Base-by-base conservation (phyloP, 1,284 basidiomycete genomes). In the Puccinia novopanici region DNA sequence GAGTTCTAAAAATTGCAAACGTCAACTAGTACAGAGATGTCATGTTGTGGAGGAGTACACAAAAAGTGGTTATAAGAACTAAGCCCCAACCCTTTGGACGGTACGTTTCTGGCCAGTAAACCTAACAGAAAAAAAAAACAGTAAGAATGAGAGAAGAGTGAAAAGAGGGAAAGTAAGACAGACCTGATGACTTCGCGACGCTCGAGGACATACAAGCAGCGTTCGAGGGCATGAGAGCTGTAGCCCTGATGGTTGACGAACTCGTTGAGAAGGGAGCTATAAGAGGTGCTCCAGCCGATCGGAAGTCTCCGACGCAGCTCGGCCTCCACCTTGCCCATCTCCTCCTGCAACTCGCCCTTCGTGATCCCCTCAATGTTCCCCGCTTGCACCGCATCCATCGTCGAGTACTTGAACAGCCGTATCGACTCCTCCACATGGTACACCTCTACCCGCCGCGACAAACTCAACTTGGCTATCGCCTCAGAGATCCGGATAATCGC, bases 401-500 rank as follows among this genome's bases (percentile, higher is more conserved):
- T 99, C 22, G 95, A 98, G 87, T 92, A 97, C 84, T 97, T 98
- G 91, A 99, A 99, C 37, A 99, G 87, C 8, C 97, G 91, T 84
- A 99, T 98, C 6, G 97, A 93, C 86, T 99, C 97, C 86, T 99
- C 95, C 50, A 99, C 97, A 84, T 99, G 96, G 85, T 98, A 92
- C 81, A 92, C 91, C 83, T 91, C 90, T 5, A 99, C 97, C 3
- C 91, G 89, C 0, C 94, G 89, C 1, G 92, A 91, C 27, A 99
- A 89, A 0, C 94, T 95, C 86, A 99, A 90, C 86, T 99, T 99
- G 42, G 96, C 95, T 22, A 98, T 88, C 3, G 95, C 92, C 86
- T 99, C 97, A 5, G 95, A 98, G 84, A 99, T 99, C 63, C 97
- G 95, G 84, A 99, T 94, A 84, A 99, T 97, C 52, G 97, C 97